phyloP scores from a whole-genome alignment of 2,329 filamentous ascomycete species.

The Xylaria sp. region DNA sequence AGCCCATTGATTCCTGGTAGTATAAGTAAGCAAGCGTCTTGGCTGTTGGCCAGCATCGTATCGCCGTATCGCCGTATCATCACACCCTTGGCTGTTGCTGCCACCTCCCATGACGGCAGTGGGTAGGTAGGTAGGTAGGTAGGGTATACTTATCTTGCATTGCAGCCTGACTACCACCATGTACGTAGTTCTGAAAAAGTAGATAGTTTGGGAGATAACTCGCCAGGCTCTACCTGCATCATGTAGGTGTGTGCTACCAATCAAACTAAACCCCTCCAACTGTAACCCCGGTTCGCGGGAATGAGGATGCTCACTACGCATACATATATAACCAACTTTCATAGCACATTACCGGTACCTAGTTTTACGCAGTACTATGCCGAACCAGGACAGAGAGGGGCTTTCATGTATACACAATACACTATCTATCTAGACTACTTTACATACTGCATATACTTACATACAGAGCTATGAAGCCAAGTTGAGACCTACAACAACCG shows the following conservation, averaged over 20 bases:
- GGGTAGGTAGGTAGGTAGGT: background rate
- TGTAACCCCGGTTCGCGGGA: slow-evolving; percentile 13
- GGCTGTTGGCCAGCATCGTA: background rate
- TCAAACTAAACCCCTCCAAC: background rate
- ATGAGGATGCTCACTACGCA: slow-evolving; percentile 7
- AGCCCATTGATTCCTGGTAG: background rate
- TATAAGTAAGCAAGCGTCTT: slow-evolving; percentile 3
- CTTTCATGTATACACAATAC: no score
- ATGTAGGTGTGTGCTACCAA: background rate
- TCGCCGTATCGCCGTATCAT: background rate
- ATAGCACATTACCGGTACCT: no score
- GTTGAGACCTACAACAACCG: background rate
- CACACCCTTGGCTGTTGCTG: background rate
- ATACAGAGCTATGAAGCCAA: background rate
- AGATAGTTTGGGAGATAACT: background rate
- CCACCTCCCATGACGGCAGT: background rate
- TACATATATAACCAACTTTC: slow-evolving; percentile 12
- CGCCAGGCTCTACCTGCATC: background rate
- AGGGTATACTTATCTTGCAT: slow-evolving; percentile 7
- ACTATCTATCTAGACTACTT: no score
- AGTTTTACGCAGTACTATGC: no score
- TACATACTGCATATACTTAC: no score
- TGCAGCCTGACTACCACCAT: background rate
- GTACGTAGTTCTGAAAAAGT: background rate
- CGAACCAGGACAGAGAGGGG: no score